Evolutionary conservation across 345 rosid genomes (phyloP), one percentile per base, ranked within the genome.

Genomic region (Gossypium australe): DNA sequence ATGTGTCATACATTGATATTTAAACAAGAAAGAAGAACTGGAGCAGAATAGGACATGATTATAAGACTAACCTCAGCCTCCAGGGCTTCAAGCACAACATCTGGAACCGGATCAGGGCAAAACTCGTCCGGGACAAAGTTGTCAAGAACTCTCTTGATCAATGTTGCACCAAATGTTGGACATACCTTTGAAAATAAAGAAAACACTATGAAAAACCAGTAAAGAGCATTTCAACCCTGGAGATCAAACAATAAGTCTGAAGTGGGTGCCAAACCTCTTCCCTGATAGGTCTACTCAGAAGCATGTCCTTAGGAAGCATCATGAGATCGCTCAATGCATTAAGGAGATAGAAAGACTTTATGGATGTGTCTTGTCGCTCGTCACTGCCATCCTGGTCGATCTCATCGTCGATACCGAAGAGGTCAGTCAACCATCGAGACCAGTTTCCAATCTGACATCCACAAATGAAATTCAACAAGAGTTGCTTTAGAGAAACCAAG

Each of bases 281-380:
- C 78, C 96, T 80, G 76, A 88, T 85, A 67, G 86, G 72, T 79
- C 75, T 84, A 79, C 86, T 82, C 75, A 91, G 83, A 65, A 95
- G 96, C 97, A 92, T 84, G 80, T 91, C 98, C 80, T 92, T 92
- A 16, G 98, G 98, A 80, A 95, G 98, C 98, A 95, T 95, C 99
- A 92, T 91, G 57, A 95, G 95, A 83, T 92, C 98, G 76, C 98
- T 95, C 73, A 92, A 77, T 2, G 99, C 96, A 77, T 91, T 89
- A 44, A 95, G 94, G 74, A 91, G 98, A 85, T 81, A 83, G 80
- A 95, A 95, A 76, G 92, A 78, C 80, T 90, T 91, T 77, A 89
- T 87, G 38, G 96, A 85, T 43, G 81, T 61, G 48, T 92, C 94
- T 47, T 72, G 77, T 75, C 83, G 72, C 25, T 80, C 76, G 63